Evolutionary conservation across 2,329 filamentous ascomycete species (phyloP).

Genomic region (Colletotrichum sp.): DNA sequence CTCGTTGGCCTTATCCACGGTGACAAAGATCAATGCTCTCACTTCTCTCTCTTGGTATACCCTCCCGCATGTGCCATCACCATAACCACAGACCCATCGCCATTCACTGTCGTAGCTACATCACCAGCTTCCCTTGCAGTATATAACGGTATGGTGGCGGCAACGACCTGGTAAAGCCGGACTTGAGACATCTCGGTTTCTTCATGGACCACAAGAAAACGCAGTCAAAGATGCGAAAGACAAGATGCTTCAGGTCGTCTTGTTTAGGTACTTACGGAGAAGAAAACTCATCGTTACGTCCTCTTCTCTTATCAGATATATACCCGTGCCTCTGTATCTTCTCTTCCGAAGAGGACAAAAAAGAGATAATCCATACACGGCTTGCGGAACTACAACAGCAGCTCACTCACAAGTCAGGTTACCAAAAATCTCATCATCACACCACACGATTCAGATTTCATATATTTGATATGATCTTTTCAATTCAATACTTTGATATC

Average conservation of each 20-base stretch:
- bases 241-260: accelerated
- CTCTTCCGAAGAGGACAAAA: not conserved
- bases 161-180: not conserved
- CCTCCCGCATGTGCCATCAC: too few species aligned
- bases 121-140: not conserved
- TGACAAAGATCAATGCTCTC: too few species aligned
- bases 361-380: too few species aligned
- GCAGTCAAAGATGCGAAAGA: not conserved
- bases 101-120: accelerated
- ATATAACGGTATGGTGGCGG: not conserved
- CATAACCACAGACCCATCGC: too few species aligned
- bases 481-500: not conserved
- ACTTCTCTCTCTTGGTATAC: too few species aligned
- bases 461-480: not conserved
- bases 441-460: accelerated
- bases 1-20: accelerated
- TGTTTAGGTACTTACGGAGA: too few species aligned
- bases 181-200: accelerated
- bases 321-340: not conserved
- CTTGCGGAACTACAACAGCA: too few species aligned
- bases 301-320: not conserved
- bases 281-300: not conserved
- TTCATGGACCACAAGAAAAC: accelerated
- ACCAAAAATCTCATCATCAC: not conserved
- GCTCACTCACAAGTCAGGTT: accelerated